A percentile compares a stretch with the other conserved stretches of the same genome.
Conservation (phyloP, 306 rosid genomes). For the Canavalia ensiformis region DNA sequence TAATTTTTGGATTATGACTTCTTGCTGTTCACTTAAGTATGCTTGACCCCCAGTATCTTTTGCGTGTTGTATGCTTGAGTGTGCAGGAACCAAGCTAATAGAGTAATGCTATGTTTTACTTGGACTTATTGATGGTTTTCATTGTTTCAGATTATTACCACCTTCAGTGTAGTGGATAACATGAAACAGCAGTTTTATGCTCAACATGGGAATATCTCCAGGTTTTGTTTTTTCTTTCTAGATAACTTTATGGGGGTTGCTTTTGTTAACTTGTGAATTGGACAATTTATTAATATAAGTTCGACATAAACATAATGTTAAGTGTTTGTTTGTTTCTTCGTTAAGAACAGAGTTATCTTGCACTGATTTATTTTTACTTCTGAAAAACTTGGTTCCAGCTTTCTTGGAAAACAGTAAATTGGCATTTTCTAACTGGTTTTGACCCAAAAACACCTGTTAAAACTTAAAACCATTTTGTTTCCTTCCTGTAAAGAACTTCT, state of each 20-base stretch:
- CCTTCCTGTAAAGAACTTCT: constrained; percentile 5
- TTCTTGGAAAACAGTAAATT: background rate
- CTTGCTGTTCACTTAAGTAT: constrained; percentile 18
- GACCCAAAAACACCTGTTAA: constrained; percentile 9
- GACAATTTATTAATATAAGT: constrained; percentile 25
- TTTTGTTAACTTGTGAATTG: constrained; percentile 25
- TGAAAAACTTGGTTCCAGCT: too few relatives aligned
- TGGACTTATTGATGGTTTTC: constrained; percentile 22
- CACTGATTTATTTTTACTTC: too few relatives aligned
- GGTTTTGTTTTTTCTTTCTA: constrained; percentile 60
- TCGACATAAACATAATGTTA: constrained; percentile 31
- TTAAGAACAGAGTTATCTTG: too few relatives aligned
- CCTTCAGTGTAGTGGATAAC: constrained; percentile 95
- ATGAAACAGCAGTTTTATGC: constrained; percentile 90
- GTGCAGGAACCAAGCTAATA: constrained; percentile 21
- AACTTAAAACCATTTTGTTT: constrained; percentile 11
- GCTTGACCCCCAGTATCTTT: constrained; percentile 33
- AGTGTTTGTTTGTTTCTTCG: background rate
- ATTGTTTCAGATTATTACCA: constrained; percentile 84
- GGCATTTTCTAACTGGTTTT: constrained; percentile 4
- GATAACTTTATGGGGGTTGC: background rate
- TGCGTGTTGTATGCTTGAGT: constrained; percentile 25
- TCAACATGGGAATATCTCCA: constrained; percentile 68
- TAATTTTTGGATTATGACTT: constrained; percentile 5
- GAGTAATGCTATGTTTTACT: constrained; percentile 10